Base-by-base conservation (phyloP, 2,329 filamentous ascomycete species). In the Xylariaceae sp. region DNA sequence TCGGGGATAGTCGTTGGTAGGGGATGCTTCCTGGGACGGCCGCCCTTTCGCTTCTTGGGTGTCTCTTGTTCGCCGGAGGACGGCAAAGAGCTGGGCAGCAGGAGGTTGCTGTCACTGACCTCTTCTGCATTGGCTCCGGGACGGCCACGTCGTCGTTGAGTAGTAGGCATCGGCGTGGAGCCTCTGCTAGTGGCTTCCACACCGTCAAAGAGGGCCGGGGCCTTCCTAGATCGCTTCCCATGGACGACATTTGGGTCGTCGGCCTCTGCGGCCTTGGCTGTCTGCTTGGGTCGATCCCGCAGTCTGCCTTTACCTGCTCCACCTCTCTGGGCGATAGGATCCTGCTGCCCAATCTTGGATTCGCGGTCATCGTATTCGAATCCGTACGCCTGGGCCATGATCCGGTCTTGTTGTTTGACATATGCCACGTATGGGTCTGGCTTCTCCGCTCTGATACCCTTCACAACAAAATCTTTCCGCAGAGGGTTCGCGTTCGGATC, bases 351-450 rank as follows among this genome's bases (percentile, higher is more conserved):
- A 38, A 78, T 63, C 53, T 72, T 73, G 39, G 66, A 67, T 3
- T 68, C 65, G 32, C 75, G 69, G 8, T 69, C 63, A 44, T 79
- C 75, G 43, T 78, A 75, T 39, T 77, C 70, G 45, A 79, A 78
- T 12, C 70, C 68, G 46, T 79, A 80, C 2, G 68, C 64, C 39
- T 70, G 64, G 6, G 76, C 74, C 65, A 75, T 72, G 40, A 77
- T 61, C 35, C 63, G 63, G 55, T 79, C 74, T 49, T 80, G 70
- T 33, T 63, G 51, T 35, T 53, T 51, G 26, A 54, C 48, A 39
- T 71, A 67, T 4, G 66, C 60, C 27, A 71, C 63, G 16, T 63
- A 57, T 1, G 63, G 46, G 27, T 61, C 53, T 4, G 56, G 53
- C 24, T 60, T 59, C 29, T 64, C 61, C 13, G 70, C 64, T 31